These are phyloP conservation scores for Talaromyces sp. DNA, from an alignment of 2,329 filamentous ascomycete genomes.

Conservation along the genomic window DNA sequence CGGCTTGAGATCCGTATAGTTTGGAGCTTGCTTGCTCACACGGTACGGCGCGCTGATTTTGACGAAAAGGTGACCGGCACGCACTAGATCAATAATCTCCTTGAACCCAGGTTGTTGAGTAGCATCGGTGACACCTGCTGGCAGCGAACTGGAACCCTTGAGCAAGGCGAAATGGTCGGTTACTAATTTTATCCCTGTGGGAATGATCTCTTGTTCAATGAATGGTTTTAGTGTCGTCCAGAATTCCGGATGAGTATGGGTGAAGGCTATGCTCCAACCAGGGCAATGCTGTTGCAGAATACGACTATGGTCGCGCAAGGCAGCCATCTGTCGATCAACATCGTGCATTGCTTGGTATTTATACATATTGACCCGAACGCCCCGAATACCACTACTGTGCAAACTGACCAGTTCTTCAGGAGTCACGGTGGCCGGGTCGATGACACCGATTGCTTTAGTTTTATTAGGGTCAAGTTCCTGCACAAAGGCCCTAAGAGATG, in stretches of 20 bases:
- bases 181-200: slow-evolving; percentile 20
- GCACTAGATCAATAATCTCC: slow-evolving; percentile 25
- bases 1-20: slow-evolving; percentile 25
- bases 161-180: slow-evolving; percentile 36
- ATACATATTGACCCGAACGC: slow-evolving; percentile 34
- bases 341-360: slow-evolving; percentile 33
- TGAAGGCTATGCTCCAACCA: slow-evolving; percentile 27
- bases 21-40: slow-evolving; percentile 23
- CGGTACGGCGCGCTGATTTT: slow-evolving; percentile 37
- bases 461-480: slow-evolving; percentile 17
- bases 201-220: slow-evolving; percentile 16
- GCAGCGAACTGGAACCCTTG: slow-evolving; percentile 29
- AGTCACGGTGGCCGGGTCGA: slow-evolving; percentile 22
- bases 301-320: slow-evolving; percentile 23
- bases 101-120: slow-evolving; percentile 24
- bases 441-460: slow-evolving; percentile 27
- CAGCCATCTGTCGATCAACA: slow-evolving; percentile 27
- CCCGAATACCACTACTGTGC: slow-evolving; percentile 24
- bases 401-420: slow-evolving; percentile 19
- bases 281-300: slow-evolving; percentile 16
- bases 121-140: slow-evolving; percentile 14
- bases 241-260: slow-evolving; percentile 26
- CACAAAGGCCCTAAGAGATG: slow-evolving; percentile 28
- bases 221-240: slow-evolving; percentile 20
- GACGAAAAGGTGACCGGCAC: slow-evolving; percentile 27